Evolutionary conservation across 2,329 filamentous ascomycete genomes (phyloP), one percentile per base, ranked within the genome.

Genomic region (Sclerotinia subarctica): DNA sequence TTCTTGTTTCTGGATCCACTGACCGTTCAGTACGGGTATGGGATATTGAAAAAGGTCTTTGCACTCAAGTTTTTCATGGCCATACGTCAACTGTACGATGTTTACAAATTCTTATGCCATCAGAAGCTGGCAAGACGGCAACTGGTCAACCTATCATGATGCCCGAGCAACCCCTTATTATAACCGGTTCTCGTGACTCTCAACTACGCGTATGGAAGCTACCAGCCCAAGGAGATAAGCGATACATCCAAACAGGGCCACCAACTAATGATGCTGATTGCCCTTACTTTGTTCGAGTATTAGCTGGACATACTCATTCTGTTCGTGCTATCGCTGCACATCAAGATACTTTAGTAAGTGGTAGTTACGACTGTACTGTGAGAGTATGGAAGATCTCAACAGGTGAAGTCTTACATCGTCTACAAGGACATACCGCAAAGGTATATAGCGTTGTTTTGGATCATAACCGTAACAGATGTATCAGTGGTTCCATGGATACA

Each of bases 21-120:
- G 95, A 99, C 79, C 86, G 95, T 58, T 96, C 95, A 15, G 95
- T 99, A n/a, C 89, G 95, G n/a, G 94, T 99, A 0, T 99, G 95
- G 95, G 94, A 99, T 77, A 97, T 99, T 71, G 93, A 96, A 76
- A 90, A 90, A 74, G 95, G 94, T 0, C 86, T 91, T 57, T 97
- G 94, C 78, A 94, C 94, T 15, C 95, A 99, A 77, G 90, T 97
- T 0, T 99, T 99, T 78, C 94, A 97, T 76, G 96, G 95, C 0
- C 95, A 99, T 77, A 99, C 95, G 13, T 98, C 94, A 53, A 99
- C 95, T 19, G 95, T 99, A 4, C 90, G 95, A 71, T 99, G 95
- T 77, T 82, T 99, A 70, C 94, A 98, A 77, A 98, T 99, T 68
- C 83, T 99, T 54, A 90, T 96, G 84, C 93, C 95, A 15, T 47